Evolutionary conservation across 106 monocot genomes (phyloP).

Genomic region (Platanthera guangdongensis): DNA sequence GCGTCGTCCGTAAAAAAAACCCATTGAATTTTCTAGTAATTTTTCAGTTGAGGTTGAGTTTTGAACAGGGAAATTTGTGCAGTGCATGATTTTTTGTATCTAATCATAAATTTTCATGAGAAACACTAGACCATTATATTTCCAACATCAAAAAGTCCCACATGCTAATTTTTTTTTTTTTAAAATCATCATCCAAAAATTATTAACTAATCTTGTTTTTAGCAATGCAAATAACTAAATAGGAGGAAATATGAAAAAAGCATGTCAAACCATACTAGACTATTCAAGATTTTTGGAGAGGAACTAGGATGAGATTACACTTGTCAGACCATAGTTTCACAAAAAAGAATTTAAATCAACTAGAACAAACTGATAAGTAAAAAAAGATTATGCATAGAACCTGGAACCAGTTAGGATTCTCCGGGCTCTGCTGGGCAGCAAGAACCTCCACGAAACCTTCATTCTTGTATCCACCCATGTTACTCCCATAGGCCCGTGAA

Average conservation of each 20-base stretch:
- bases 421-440: constrained; percentile 97
- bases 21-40: too few relatives aligned
- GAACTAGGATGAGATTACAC: background rate
- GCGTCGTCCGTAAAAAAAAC: too few relatives aligned
- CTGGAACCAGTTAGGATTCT: constrained; percentile 99
- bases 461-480: constrained; percentile 89
- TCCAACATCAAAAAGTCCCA: too few relatives aligned
- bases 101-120: too few relatives aligned
- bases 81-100: too few relatives aligned
- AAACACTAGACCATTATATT: too few relatives aligned
- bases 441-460: constrained; percentile 98
- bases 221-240: background rate
- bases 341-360: background rate
- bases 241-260: constrained; percentile 1
- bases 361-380: background rate
- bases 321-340: background rate
- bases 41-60: too few relatives aligned
- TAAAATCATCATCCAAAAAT: background rate
- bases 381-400: constrained; percentile 16
- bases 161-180: too few relatives aligned
- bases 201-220: background rate
- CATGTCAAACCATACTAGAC: background rate
- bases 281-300: background rate
- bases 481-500: constrained; percentile 81
- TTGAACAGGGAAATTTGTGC: too few relatives aligned